Evolutionary conservation across 108 stramenopile species (phyloP).

Genomic region (Schizochytrium sp.): DNA sequence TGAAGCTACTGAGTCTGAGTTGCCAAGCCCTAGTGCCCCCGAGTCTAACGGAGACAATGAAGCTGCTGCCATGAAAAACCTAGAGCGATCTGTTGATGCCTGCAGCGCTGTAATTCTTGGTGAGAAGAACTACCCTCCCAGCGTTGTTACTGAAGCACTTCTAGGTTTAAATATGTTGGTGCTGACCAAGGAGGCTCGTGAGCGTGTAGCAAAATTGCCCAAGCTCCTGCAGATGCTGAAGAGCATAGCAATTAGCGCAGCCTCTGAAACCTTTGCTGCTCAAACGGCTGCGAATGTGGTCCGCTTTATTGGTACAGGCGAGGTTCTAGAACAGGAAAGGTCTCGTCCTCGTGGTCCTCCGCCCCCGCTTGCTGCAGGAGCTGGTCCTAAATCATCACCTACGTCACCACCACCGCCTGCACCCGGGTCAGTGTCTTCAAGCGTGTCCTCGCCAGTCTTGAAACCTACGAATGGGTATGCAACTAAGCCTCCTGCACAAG

Average conservation of each 20-base stretch:
- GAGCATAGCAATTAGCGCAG: constrained; percentile 6
- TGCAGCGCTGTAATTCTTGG: neutral
- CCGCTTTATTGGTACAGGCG: constrained; percentile 1
- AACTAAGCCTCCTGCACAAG: neutral
- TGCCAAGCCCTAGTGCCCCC: neutral
- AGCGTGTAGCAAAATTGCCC: neutral
- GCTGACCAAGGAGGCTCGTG: neutral
- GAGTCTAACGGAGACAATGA: neutral
- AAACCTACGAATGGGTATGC: neutral
- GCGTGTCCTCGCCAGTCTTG: neutral
- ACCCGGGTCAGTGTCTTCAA: neutral
- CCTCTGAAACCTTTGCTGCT: constrained; percentile 31
- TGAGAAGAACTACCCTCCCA: neutral
- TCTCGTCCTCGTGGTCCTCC: neutral
- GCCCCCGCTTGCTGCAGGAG: constrained; percentile 7
- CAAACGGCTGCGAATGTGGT: constrained; percentile 29
- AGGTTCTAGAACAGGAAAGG: neutral
- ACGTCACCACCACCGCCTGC: neutral
- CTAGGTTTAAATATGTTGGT: neutral
- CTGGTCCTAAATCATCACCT: neutral
- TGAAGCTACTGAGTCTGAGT: neutral
- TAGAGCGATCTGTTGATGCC: constrained; percentile 1
- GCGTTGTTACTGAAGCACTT: constrained; percentile 27
- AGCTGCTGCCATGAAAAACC: neutral
- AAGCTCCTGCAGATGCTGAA: neutral